These are phyloP conservation scores for Collybia sordida DNA, from an alignment of 768 basidiomycete species.

Conservation along the genomic window DNA sequence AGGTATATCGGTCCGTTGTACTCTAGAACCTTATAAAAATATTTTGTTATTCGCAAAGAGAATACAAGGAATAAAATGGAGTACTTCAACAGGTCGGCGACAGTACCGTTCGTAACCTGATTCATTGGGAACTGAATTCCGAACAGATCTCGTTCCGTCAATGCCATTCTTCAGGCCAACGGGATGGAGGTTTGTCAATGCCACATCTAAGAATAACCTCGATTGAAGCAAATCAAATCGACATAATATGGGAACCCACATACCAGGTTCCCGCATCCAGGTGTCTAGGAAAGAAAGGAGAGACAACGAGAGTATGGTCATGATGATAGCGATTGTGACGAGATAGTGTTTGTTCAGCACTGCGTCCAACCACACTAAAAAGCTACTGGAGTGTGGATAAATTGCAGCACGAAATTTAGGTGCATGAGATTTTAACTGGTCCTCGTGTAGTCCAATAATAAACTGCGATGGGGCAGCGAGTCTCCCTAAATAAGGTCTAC, in stretches of 20 bases:
- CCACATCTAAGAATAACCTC: too few species aligned
- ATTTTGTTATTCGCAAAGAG: not conserved
- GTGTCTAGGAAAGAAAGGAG: conserved; percentile 47
- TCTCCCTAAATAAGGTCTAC: conserved; percentile 57
- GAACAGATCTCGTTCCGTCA: not conserved
- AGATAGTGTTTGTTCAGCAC: conserved; percentile 48
- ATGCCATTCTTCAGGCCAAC: too few species aligned
- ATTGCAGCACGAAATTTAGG: not conserved
- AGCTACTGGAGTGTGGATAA: conserved; percentile 31
- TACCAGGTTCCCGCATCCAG: conserved; percentile 42
- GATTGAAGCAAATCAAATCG: too few species aligned
- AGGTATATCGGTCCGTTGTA: conserved; percentile 20
- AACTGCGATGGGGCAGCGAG: conserved; percentile 49
- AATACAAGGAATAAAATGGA: conserved; percentile 5
- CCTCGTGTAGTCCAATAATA: conserved; percentile 56
- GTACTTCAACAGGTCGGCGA: conserved; percentile 37
- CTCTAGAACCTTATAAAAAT: conserved; percentile 35
- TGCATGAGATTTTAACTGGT: conserved; percentile 34
- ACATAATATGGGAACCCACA: too few species aligned
- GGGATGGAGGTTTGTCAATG: too few species aligned
- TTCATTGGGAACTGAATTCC: conserved; percentile 33
- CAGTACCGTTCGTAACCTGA: conserved; percentile 41
- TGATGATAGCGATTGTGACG: conserved; percentile 46
- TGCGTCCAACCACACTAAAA: conserved; percentile 46
- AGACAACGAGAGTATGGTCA: conserved; percentile 44